Evolutionary conservation across 768 basidiomycete genomes (phyloP).

Genomic region (Mycena crocata): DNA sequence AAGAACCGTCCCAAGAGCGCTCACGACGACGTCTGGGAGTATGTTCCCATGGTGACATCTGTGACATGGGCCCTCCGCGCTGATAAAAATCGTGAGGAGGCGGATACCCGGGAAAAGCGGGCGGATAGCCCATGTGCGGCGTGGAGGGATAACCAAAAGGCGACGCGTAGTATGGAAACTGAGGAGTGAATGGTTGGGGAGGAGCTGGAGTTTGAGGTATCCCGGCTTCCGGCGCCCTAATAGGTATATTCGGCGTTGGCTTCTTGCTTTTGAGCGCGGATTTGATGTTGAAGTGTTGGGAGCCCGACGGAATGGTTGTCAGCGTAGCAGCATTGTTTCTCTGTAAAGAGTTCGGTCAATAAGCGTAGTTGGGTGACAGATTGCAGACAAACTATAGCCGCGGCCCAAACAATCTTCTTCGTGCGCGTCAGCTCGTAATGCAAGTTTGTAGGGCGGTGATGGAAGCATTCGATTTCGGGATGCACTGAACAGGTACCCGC

Average conservation of each 20-base stretch:
- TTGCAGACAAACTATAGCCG: not conserved
- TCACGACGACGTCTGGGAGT: not conserved
- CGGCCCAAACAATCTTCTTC: not conserved
- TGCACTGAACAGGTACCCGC: not conserved
- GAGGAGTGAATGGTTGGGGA: too few relatives aligned
- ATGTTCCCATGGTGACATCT: not conserved
- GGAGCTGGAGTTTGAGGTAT: too few relatives aligned
- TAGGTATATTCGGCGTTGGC: too few relatives aligned
- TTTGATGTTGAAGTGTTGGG: too few relatives aligned
- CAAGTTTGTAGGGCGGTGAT: not conserved
- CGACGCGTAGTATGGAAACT: too few relatives aligned
- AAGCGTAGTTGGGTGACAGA: not conserved
- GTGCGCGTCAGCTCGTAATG: not conserved
- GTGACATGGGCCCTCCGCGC: too few relatives aligned
- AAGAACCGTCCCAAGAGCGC: not conserved
- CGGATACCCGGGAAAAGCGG: not conserved
- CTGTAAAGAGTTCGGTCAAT: not conserved
- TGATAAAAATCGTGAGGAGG: not conserved
- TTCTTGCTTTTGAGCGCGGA: too few relatives aligned
- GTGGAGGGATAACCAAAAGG: too few relatives aligned
- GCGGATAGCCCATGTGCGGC: not conserved
- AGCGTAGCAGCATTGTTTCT: not conserved
- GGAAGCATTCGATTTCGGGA: not conserved
- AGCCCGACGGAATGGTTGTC: too few relatives aligned
- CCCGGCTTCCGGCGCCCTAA: too few relatives aligned